Percentiles rank a stretch among this genome's conserved stretches.
These are phyloP conservation scores for Pythium periplocum DNA, from an alignment of 352 stramenopile genomes.

Conservation along the genomic window DNA sequence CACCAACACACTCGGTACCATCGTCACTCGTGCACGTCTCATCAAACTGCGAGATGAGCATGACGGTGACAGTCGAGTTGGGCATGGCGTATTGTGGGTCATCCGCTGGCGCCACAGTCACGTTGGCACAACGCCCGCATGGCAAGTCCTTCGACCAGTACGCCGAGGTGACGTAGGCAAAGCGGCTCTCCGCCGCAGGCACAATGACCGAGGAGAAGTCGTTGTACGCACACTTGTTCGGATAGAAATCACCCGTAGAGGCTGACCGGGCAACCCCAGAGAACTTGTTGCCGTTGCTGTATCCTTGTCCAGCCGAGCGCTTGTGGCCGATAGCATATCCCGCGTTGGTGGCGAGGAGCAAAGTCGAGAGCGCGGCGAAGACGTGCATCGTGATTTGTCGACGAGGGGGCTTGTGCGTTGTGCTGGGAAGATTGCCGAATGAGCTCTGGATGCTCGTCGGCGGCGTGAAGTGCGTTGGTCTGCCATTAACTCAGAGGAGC, in stretches of 20 bases:
- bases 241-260: slow-evolving; percentile 13
- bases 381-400: too few relatives aligned
- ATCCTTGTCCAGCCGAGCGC: too few relatives aligned
- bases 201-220: slow-evolving; percentile 18
- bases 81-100: slow-evolving; percentile 5
- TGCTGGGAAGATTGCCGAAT: too few relatives aligned
- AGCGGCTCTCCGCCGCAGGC: slow-evolving; percentile 21
- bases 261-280: slow-evolving; percentile 14
- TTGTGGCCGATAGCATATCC: too few relatives aligned
- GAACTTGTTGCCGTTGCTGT: neutral
- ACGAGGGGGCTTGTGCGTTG: too few relatives aligned
- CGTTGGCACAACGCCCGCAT: slow-evolving; percentile 16
- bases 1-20: slow-evolving; percentile 9
- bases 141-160: slow-evolving; percentile 6
- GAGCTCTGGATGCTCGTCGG: too few relatives aligned
- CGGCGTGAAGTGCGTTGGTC: too few relatives aligned
- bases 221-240: slow-evolving; percentile 20
- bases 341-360: too few relatives aligned
- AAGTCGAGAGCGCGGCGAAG: too few relatives aligned
- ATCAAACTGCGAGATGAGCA: slow-evolving; percentile 17
- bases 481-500: too few relatives aligned
- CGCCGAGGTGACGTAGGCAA: slow-evolving; percentile 16
- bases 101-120: slow-evolving; percentile 6
- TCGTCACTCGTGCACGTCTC: slow-evolving; percentile 10
- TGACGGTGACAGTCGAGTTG: slow-evolving; percentile 23